Evolutionary conservation across 2,329 filamentous ascomycete species (phyloP).

Genomic region (Scedosporium boydii): DNA sequence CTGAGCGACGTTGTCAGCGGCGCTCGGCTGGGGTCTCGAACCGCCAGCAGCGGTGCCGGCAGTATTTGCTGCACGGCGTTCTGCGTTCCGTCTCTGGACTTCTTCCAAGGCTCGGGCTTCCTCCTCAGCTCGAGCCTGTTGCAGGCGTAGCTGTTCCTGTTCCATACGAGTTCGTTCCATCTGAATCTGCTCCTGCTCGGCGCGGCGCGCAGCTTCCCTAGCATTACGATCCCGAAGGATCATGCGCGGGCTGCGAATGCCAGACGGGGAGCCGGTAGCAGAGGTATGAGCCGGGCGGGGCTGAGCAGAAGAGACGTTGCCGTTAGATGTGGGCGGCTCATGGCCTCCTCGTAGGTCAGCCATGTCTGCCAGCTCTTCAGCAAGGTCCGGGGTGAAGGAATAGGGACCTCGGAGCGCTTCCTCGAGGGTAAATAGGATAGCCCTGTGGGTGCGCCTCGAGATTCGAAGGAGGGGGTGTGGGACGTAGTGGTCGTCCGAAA

Average conservation of each 20-base stretch:
- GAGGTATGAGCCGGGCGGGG: slow-evolving; percentile 38
- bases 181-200: slow-evolving; percentile 53
- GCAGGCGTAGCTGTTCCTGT: slow-evolving; percentile 48
- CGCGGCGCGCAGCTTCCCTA: slow-evolving; percentile 61
- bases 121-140: slow-evolving; percentile 48
- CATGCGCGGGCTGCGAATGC: slow-evolving; percentile 75
- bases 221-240: slow-evolving; percentile 84
- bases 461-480: slow-evolving; percentile 50
- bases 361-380: slow-evolving; percentile 89
- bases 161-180: slow-evolving; percentile 48
- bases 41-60: slow-evolving; percentile 36
- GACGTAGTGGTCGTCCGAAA: slow-evolving; percentile 21
- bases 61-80: slow-evolving; percentile 47
- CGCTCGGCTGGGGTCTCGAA: slow-evolving; percentile 14
- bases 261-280: slow-evolving; percentile 45
- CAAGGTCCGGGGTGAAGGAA: slow-evolving; percentile 70
- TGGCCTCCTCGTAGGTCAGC: slow-evolving; percentile 63
- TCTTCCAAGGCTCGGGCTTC: slow-evolving; percentile 47
- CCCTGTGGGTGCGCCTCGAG: slow-evolving; percentile 76
- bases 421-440: slow-evolving; percentile 86
- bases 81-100: slow-evolving; percentile 45
- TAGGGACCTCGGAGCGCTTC: slow-evolving; percentile 78
- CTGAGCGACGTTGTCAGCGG: slow-evolving; percentile 16
- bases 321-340: slow-evolving; percentile 43
- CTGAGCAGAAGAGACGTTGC: slow-evolving; percentile 34